These are phyloP conservation scores for Wallacemonas sp. DNA, from an alignment of 208 protist species.

Conservation along the genomic window DNA sequence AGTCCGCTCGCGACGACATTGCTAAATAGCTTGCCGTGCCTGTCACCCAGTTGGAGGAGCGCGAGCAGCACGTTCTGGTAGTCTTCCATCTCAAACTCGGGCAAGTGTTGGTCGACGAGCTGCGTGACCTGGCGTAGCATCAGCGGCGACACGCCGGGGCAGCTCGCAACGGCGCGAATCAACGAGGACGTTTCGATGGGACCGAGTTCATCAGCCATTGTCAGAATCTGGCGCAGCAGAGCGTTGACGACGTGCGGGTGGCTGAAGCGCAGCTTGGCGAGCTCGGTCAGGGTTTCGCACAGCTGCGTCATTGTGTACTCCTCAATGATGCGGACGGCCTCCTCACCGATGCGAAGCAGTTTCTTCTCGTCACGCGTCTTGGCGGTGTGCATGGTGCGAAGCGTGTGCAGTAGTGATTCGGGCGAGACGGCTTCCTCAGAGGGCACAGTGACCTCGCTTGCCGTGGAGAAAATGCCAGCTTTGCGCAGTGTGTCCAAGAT, in stretches of 20 bases:
- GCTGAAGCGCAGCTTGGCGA: conserved; percentile 56
- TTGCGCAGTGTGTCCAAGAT: conserved; percentile 76
- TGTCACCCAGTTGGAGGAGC: conserved; percentile 21
- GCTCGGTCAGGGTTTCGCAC: conserved; percentile 50
- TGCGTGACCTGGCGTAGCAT: conserved; percentile 42
- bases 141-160: conserved; percentile 52
- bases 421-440: conserved; percentile 74
- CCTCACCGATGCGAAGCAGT: conserved; percentile 47
- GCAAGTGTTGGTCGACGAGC: conserved; percentile 40
- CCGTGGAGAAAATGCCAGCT: conserved; percentile 48
- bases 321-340: conserved; percentile 58
- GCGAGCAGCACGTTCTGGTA: conserved; percentile 60
- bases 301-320: conserved; percentile 77
- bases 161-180: conserved; percentile 34
- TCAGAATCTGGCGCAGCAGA: conserved; percentile 54
- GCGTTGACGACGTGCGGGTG: conserved; percentile 58
- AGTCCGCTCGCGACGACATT: conserved; percentile 66
- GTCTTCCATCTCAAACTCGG: conserved; percentile 78
- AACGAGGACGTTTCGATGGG: conserved; percentile 58
- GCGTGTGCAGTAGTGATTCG: conserved; percentile 66
- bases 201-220: conserved; percentile 49
- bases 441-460: conserved; percentile 66
- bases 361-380: conserved; percentile 77
- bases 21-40: conserved; percentile 34
- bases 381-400: conserved; percentile 71